phyloP scores from a whole-genome alignment of 148 eudicot species.

The Dianthus caryophyllus region DNA sequence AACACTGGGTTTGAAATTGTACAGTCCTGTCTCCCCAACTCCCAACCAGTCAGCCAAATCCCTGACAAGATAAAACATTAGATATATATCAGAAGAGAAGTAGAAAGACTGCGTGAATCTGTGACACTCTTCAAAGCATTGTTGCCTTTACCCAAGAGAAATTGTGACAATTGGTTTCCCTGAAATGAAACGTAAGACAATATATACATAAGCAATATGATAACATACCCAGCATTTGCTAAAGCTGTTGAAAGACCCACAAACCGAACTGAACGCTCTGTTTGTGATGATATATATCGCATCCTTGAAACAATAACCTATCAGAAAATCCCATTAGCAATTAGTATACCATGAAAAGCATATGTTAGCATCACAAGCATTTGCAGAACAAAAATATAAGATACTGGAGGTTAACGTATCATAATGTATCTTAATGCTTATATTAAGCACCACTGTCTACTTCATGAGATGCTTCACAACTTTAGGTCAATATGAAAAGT shows the following conservation, averaged over 20 bases:
- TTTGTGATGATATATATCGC: constrained; percentile 98
- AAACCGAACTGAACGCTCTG: constrained; percentile 86
- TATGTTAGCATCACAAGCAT: neutral
- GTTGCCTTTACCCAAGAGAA: neutral
- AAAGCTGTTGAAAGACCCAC: constrained; percentile 97
- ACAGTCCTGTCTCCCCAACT: constrained; percentile 80
- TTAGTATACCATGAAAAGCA: constrained; percentile 15
- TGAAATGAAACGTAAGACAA: neutral
- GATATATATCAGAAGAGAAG: neutral
- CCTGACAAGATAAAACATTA: constrained; percentile 31
- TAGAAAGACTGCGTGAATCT: neutral
- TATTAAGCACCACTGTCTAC: neutral
- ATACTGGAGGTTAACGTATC: neutral
- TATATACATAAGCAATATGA: neutral
- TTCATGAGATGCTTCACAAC: no score
- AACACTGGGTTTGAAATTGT: constrained; percentile 97
- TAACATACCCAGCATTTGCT: constrained; percentile 91
- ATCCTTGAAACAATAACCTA: constrained; percentile 97
- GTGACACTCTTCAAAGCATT: neutral
- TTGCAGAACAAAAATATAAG: neutral
- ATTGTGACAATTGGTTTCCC: neutral
- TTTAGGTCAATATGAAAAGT: neutral
- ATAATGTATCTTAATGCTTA: no score
- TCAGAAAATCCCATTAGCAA: constrained; percentile 13
- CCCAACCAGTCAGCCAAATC: constrained; percentile 99